Evolutionary conservation across 176 grass and related monocot species (phyloP), one percentile per base, ranked within the genome.

Genomic region (Olyra latifolia): DNA sequence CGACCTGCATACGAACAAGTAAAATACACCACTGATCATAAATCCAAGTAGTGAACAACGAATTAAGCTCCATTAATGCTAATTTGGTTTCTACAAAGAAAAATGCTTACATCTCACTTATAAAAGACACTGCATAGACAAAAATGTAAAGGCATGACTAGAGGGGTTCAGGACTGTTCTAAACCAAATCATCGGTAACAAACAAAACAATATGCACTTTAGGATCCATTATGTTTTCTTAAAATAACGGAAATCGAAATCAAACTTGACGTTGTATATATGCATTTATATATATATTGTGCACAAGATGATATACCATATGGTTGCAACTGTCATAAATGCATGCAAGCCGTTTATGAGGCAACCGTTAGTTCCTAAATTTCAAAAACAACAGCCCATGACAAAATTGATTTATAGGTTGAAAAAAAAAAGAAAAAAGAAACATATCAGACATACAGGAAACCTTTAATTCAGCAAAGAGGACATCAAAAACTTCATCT

Each of bases 251-350:
- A 52, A 50, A 66, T 38, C 12, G 0, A 65, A 38, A 78, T 78
- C n/a, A 45, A 66, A 78, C 32, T 54, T 39, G 75, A 44, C 44
- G n/a, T n/a, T n/a, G n/a, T 75, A 58, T 58, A 25, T 24, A 42
- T 42, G n/a, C n/a, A n/a, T n/a, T n/a, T n/a, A n/a, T n/a, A n/a
- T n/a, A n/a, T n/a, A n/a, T n/a, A n/a, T n/a, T n/a, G 13, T 42
- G 60, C 10, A 28, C 15, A 77, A 48, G n/a, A 71, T 49, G 22
- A 1, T 10, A 60, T 9, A 11, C 8, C 24, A 28, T 48, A 48
- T 48, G 63, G 17, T 38, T 7, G 47, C 48, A 53, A 52, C 10
- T 0, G 43, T 45, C 43, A 45, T 50, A 50, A 35, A 72, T 72
- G 66, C 42, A 45, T 25, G 40, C 7, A 25, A 32, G 2, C 52